Percentiles rank a stretch among this genome's conserved stretches.
Conservation (phyloP, 139 green algal genomes). For the Chlorella ohadii region DNA sequence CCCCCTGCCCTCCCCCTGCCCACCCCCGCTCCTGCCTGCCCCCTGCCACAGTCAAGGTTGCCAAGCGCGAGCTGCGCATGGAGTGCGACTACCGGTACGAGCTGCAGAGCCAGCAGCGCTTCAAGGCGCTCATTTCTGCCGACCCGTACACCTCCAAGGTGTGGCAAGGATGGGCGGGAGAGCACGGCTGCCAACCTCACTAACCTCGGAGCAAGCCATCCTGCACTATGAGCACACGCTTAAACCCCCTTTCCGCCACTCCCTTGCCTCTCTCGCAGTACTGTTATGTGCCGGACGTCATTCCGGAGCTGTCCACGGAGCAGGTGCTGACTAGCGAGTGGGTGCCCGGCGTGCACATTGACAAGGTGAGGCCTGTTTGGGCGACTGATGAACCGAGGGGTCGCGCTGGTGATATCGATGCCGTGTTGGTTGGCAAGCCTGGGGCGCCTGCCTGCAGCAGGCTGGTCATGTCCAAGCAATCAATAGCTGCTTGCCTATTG, state of each 20-base stretch:
- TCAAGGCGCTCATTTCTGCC: slow-evolving; percentile 63
- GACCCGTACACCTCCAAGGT: slow-evolving; percentile 45
- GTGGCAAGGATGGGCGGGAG: not conserved
- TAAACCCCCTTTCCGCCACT: not conserved
- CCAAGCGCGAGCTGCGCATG: slow-evolving; percentile 89
- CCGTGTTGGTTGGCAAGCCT: too few relatives aligned
- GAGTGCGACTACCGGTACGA: slow-evolving; percentile 95
- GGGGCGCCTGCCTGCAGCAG: too few relatives aligned
- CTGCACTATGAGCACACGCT: too few relatives aligned
- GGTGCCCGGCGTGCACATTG: slow-evolving; percentile 85
- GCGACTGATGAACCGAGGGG: too few relatives aligned
- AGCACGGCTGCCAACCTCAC: too few relatives aligned
- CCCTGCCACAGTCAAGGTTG: slow-evolving; percentile 58
- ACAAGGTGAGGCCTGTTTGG: slow-evolving; percentile 60
- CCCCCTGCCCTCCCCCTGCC: not conserved
- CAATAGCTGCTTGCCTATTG: too few relatives aligned
- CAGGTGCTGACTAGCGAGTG: slow-evolving; percentile 86
- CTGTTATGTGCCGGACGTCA: slow-evolving; percentile 82
- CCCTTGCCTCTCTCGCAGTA: not conserved
- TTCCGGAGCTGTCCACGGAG: slow-evolving; percentile 73
- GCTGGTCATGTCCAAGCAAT: too few relatives aligned
- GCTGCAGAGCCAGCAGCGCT: slow-evolving; percentile 60
- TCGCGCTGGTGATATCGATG: too few relatives aligned
- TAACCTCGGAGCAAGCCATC: too few relatives aligned
- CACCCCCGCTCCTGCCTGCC: too few relatives aligned